These are phyloP conservation scores for Rugosomyces carneus DNA, from an alignment of 1,284 basidiomycete genomes.

Conservation along the genomic window DNA sequence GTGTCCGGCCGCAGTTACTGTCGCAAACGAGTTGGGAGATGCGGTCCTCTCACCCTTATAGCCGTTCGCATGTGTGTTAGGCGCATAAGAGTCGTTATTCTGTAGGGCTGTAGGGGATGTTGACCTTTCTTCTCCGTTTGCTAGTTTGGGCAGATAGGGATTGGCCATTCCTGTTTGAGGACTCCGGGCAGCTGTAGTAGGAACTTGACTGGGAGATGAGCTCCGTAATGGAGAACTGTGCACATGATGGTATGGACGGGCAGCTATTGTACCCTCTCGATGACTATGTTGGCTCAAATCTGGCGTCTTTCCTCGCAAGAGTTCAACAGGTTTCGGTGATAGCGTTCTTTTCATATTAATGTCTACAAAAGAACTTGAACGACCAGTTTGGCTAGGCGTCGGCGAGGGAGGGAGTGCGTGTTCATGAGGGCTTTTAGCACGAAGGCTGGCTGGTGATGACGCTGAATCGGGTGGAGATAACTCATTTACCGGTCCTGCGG, in stretches of 20 bases:
- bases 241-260: conserved; percentile 3
- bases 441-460: conserved; percentile 1
- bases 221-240: conserved; percentile 7
- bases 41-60: conserved; percentile 23
- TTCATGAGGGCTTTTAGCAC: conserved; percentile 12
- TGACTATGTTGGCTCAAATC: conserved; percentile 5
- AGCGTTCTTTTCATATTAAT: conserved; percentile 4
- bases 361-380: conserved; percentile 9
- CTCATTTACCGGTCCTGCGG: neutral
- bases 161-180: conserved; percentile 4
- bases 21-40: conserved; percentile 28
- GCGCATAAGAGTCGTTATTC: conserved; percentile 27
- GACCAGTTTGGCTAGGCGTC: conserved; percentile 7
- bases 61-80: conserved; percentile 21
- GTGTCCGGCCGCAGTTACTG: conserved; percentile 19
- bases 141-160: conserved; percentile 13
- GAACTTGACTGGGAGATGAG: conserved; percentile 5
- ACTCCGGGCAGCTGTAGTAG: conserved; percentile 5
- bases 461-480: neutral
- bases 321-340: conserved; percentile 5
- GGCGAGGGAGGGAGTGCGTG: conserved; percentile 16
- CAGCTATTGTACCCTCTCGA: neutral
- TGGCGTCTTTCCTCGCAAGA: conserved; percentile 2
- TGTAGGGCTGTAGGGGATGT: conserved; percentile 10
- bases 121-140: conserved; percentile 10